Base-by-base conservation (phyloP, 2,329 filamentous ascomycete genomes). In the Cytospora mali region DNA sequence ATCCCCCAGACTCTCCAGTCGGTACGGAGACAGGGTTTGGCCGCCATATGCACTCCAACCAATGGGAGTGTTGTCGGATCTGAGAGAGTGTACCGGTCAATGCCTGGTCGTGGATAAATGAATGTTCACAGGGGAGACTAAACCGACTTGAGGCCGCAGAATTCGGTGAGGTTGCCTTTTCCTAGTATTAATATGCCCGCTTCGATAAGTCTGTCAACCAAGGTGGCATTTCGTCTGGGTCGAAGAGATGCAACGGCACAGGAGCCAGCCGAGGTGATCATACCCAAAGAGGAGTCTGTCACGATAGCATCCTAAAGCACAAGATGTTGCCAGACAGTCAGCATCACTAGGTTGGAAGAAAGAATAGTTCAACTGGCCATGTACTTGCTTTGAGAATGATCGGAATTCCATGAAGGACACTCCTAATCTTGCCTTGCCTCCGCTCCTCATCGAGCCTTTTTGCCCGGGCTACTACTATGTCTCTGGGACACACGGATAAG, bases 321-420 rank as follows among this genome's bases (percentile, higher is more conserved):
- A 13, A 39, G 16, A 6, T 31, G 14, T 25, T 33, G 28, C 27
- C 13, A 61, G 21, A 7, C 27, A 48, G 9, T 4, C 9, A 6
- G 4, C 49, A 13, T n/a, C 0, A 28, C 3, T n/a, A 28, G 2
- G 9, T 7, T 49, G 4, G 2, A n/a, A 16, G 29, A 7, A 2
- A 1, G 23, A 3, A 10, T 14, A 23, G 16, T 9, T 48, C 6
- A 23, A 29, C 13, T 5, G 10, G 61, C 25, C 29, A 33, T 39
- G 9, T 13, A 46, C 33, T 33, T 29, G 58, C 66, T 65, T 80
- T 78, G 14, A 77, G 48, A 1, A 79, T 71, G 52, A 79, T 73
- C 0, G 77, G 76, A 55, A 78, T 76, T 6, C 77, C 77, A 67
- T 79, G 76, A n/a, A 79, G 61, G 6, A 72, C 72, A 2, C 76